Percentiles rank a stretch among this genome's conserved stretches.
phyloP scores from a whole-genome alignment of 1,139 yeast genomes.

The Suhomyces yuchorum region DNA sequence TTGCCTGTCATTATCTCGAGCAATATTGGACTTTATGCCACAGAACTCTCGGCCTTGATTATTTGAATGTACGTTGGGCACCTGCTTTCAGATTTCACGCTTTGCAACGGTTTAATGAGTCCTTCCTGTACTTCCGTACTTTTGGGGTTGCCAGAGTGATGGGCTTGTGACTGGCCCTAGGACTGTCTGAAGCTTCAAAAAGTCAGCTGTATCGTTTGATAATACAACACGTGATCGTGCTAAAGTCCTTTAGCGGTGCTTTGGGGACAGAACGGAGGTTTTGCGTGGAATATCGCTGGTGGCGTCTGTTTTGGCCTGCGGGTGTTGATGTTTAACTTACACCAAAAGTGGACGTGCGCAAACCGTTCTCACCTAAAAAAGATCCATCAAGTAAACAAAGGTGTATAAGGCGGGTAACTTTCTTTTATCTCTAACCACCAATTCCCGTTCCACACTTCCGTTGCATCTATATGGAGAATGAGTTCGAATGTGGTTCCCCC shows the following conservation, averaged over 20 bases:
- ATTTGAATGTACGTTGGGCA: not conserved
- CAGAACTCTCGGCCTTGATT: not conserved
- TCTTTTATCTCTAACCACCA: not conserved
- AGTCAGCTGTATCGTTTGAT: not conserved
- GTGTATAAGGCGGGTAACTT: constrained; percentile 5
- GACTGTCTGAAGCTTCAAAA: not conserved
- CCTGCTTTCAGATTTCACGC: not conserved
- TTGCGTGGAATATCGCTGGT: not conserved
- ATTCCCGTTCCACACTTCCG: not conserved
- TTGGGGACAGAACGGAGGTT: not conserved
- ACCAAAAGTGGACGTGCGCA: constrained; percentile 9
- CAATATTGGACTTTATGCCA: not conserved
- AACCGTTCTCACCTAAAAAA: constrained; percentile 6
- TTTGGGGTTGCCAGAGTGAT: not conserved
- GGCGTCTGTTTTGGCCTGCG: not conserved
- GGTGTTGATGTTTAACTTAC: constrained; percentile 3
- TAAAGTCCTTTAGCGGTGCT: not conserved
- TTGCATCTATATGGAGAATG: constrained; percentile 7
- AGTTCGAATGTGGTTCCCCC: constrained; percentile 21
- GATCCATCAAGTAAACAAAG: constrained; percentile 6
- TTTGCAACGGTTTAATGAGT: not conserved
- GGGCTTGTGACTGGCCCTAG: not conserved
- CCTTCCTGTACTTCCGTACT: constrained; percentile 1
- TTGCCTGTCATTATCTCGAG: constrained; percentile 24
- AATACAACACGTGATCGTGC: not conserved